Percentiles rank a stretch among this genome's conserved stretches.
These are phyloP conservation scores for Sclerotinia sclerotiorum DNA, from an alignment of 2,329 filamentous ascomycete species.

Conservation along the genomic window DNA sequence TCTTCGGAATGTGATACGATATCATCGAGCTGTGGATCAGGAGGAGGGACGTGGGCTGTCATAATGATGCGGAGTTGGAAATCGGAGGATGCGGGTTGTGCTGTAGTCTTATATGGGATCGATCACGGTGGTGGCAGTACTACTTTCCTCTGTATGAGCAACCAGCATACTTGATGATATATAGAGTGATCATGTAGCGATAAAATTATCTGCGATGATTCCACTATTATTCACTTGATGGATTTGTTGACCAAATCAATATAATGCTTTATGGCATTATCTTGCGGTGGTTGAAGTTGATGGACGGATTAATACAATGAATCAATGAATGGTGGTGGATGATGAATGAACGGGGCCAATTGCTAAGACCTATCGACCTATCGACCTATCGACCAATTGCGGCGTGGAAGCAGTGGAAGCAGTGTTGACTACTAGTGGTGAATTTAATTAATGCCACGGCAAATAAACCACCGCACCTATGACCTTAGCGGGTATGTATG, in stretches of 20 bases:
- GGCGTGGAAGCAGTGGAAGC: no score
- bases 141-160: conserved; percentile 27
- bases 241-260: no score
- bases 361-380: neutral
- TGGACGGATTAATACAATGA: neutral
- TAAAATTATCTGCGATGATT: neutral
- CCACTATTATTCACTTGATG: neutral
- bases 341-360: neutral
- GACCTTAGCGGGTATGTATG: no score
- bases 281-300: neutral
- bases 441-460: no score
- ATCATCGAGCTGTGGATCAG: conserved; percentile 35
- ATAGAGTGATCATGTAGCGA: neutral
- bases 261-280: neutral
- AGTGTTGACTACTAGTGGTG: no score
- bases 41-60: conserved; percentile 33
- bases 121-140: conserved; percentile 26
- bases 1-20: conserved; percentile 38
- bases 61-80: conserved; percentile 26
- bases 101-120: neutral
- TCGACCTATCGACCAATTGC: neutral
- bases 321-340: neutral
- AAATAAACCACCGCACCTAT: no score
- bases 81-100: neutral
- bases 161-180: conserved; percentile 29